These are phyloP conservation scores for Tetratostichococcus sp. DNA, from an alignment of 139 green algal genomes.

Conservation along the genomic window DNA sequence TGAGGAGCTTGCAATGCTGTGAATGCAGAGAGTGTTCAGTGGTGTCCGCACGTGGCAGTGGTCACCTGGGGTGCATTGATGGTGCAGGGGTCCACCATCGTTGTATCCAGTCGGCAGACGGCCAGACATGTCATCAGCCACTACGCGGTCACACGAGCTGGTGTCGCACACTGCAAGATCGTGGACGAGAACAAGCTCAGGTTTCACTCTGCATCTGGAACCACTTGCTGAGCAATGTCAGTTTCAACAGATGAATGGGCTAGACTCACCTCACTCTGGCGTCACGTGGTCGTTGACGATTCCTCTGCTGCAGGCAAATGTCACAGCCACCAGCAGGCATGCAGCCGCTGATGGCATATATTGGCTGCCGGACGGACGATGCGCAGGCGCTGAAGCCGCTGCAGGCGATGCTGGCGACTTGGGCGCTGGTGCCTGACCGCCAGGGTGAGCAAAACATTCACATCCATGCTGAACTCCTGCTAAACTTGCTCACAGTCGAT, in stretches of 20 bases:
- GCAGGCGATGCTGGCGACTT: slow-evolving; percentile 36
- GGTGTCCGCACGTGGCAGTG: background rate
- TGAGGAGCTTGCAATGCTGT: background rate
- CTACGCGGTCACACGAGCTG: slow-evolving; percentile 27
- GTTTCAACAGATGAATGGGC: too few relatives aligned
- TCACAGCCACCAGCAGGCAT: background rate
- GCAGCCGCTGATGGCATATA: background rate
- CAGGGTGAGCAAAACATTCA: background rate
- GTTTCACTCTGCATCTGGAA: too few relatives aligned
- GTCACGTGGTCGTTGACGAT: too few relatives aligned
- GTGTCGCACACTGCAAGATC: slow-evolving; percentile 49
- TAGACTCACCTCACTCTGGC: too few relatives aligned
- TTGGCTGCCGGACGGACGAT: background rate
- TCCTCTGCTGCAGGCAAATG: background rate
- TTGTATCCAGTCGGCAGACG: slow-evolving; percentile 31
- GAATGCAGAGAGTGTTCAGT: background rate
- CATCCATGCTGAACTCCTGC: too few relatives aligned
- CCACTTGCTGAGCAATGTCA: too few relatives aligned
- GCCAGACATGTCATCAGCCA: slow-evolving; percentile 27
- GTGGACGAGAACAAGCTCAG: slow-evolving; percentile 3
- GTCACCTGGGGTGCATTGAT: too few relatives aligned
- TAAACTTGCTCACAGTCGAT: too few relatives aligned
- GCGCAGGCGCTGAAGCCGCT: background rate
- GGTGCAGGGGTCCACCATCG: slow-evolving; percentile 26
- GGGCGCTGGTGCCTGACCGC: slow-evolving; percentile 40